Base-by-base conservation (phyloP, 345 rosid species). In the Populus simonii region DNA sequence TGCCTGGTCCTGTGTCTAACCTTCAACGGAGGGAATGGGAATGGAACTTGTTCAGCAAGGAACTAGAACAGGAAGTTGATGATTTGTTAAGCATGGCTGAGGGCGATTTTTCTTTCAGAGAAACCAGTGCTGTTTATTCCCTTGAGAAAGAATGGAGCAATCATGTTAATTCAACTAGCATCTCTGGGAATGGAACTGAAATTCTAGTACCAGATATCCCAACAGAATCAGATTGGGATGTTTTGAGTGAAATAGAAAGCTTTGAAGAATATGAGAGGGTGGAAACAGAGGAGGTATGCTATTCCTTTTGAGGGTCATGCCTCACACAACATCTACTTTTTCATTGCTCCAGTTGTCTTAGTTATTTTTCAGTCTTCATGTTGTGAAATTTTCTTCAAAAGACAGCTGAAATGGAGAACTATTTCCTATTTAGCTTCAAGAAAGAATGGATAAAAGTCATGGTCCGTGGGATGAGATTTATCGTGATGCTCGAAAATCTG, bases 401-500 rank as follows among this genome's bases (percentile, higher is more conserved):
- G 82, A 35, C 68, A 74, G 70, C 75, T 74, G 72, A 83, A 71
- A 69, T 70, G 80, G 74, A 65, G 77, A 70, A 3, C 72, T 66
- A 23, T 77, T 80, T 83, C 31, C 79, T 79, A 27, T 92, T 82
- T 84, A 96, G 98, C 90, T 91, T 84, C 90, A 91, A 80, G 97
- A 89, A 87, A 90, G 99, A 91, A 90, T 79, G 87, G 99, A 88
- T 79, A 87, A 80, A 83, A 86, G 82, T 79, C 86, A 79, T 77
- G 97, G 88, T 51, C 84, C 77, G 25, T 94, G 98, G 98, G 96
- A 92, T 78, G 98, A 94, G 70, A 88, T 96, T 84, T 94, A 96
- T 83, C 93, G 92, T 23, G 89, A 87, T 86, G 94, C 95, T 80
- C 90, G 98, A 78, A 96, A 83, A 87, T 85, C 97, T 51, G 95